Percentiles rank a stretch among this genome's conserved stretches.
These are phyloP conservation scores for Penium margaritaceum DNA, from an alignment of 139 green algal species.

Conservation along the genomic window DNA sequence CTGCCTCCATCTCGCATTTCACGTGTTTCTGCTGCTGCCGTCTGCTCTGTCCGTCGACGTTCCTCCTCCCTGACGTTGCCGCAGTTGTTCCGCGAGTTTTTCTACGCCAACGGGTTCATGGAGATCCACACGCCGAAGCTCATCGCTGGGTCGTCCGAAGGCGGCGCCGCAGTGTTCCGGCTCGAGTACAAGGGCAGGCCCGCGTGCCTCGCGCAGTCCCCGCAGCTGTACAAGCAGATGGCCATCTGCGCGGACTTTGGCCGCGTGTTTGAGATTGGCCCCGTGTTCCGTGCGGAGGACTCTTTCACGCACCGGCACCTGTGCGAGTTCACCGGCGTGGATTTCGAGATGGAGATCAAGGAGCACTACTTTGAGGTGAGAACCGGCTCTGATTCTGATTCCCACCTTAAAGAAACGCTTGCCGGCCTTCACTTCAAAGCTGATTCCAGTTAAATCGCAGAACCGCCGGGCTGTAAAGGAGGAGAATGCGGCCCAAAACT, in stretches of 20 bases:
- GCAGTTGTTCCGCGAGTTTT: conserved; percentile 72
- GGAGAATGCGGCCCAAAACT: too few species aligned
- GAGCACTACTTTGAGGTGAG: conserved; percentile 89
- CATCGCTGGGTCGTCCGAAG: conserved; percentile 72
- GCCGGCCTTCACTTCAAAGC: conserved; percentile 94
- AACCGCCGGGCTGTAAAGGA: conserved; percentile 90
- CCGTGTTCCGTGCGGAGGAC: conserved; percentile 93
- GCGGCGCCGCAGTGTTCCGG: conserved; percentile 83
- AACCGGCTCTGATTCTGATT: conserved; percentile 69
- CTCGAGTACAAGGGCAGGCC: conserved; percentile 87
- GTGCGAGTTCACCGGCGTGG: conserved; percentile 97
- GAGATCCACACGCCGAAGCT: conserved; percentile 97
- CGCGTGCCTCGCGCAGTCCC: conserved; percentile 87
- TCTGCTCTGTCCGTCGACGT: background rate
- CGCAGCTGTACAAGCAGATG: conserved; percentile 99
- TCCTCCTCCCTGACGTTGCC: background rate
- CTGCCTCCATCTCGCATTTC: too few species aligned
- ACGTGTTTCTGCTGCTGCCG: background rate
- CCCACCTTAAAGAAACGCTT: conserved; percentile 80
- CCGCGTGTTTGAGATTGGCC: conserved; percentile 90
- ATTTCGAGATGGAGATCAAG: conserved; percentile 95
- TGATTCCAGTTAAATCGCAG: conserved; percentile 77
- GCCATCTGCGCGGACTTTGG: conserved; percentile 84
- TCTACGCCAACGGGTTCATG: conserved; percentile 70
- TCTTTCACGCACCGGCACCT: conserved; percentile 93